phyloP scores from a whole-genome alignment of 306 rosid species.

The Cucurbita maxima region DNA sequence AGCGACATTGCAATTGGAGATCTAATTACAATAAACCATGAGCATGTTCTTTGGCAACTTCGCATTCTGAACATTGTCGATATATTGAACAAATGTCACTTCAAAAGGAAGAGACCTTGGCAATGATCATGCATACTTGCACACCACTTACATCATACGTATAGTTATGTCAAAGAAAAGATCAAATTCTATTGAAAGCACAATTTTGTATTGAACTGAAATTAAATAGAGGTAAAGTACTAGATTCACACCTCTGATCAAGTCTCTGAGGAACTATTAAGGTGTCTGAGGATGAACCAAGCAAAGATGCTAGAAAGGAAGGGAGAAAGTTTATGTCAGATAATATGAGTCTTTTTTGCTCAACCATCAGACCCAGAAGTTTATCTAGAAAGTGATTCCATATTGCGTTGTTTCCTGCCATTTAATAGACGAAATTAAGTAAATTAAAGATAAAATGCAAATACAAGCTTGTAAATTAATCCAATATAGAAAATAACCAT shows the following conservation, averaged over 20 bases:
- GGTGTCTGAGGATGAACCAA: conserved; percentile 40
- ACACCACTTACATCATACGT: neutral
- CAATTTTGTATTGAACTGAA: neutral
- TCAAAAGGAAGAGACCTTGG: neutral
- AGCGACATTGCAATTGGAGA: too few species aligned
- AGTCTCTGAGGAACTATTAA: conserved; percentile 53
- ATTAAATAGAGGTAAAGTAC: neutral
- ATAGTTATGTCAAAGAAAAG: neutral
- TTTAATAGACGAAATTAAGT: conserved; percentile 7
- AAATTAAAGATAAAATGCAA: neutral
- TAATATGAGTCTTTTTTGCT: conserved; percentile 61
- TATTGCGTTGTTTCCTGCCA: conserved; percentile 47
- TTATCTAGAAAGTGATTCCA: conserved; percentile 59
- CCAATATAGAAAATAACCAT: conserved; percentile 28
- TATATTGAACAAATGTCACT: too few species aligned
- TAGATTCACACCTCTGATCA: conserved; percentile 43
- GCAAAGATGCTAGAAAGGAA: conserved; percentile 47
- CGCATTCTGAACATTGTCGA: too few species aligned
- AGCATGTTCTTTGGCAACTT: neutral
- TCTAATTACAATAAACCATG: neutral
- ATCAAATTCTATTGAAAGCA: neutral
- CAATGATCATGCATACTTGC: neutral
- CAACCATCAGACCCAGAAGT: conserved; percentile 41
- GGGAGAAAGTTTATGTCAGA: conserved; percentile 66
- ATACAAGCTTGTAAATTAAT: neutral